Percentiles rank a stretch among this genome's conserved stretches.
Evolutionary conservation across 2,329 filamentous ascomycete genomes (phyloP).

Genomic region (Curvularia hawaiiensis): DNA sequence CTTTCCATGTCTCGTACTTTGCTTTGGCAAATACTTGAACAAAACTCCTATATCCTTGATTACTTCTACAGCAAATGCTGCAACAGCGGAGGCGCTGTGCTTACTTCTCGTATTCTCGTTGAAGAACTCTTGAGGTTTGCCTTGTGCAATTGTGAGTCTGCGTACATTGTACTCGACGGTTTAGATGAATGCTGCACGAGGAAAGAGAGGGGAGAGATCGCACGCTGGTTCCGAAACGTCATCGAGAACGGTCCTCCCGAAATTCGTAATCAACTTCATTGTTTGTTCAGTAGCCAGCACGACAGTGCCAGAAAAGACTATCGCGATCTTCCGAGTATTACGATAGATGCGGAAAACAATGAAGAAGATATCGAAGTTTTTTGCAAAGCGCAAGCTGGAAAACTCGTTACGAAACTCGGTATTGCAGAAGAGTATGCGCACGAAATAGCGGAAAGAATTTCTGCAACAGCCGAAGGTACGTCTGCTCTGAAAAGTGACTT

Average conservation of each 20-base stretch:
- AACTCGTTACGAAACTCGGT: constrained; percentile 5
- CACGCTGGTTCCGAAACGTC: constrained; percentile 35
- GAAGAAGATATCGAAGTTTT: constrained; percentile 36
- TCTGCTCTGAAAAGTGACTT: not conserved
- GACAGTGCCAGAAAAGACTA: constrained; percentile 24
- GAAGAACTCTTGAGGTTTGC: constrained; percentile 41
- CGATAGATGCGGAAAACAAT: constrained; percentile 20
- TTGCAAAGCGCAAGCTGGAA: constrained; percentile 2
- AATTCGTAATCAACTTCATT: constrained; percentile 27
- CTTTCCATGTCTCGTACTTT: constrained; percentile 41
- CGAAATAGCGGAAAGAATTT: constrained; percentile 13
- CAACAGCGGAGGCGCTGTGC: constrained; percentile 30
- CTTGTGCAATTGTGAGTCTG: constrained; percentile 29
- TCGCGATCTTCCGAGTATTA: constrained; percentile 13
- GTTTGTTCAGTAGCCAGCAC: constrained; percentile 22
- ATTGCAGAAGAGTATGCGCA: constrained; percentile 10
- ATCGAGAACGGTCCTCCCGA: constrained; percentile 19
- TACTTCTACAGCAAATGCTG: constrained; percentile 39
- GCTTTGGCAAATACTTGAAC: constrained; percentile 40
- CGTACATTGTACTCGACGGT: constrained; percentile 54
- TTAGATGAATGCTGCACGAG: constrained; percentile 49
- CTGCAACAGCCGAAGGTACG: constrained; percentile 13
- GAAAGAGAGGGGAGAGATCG: constrained; percentile 35
- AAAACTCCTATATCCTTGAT: constrained; percentile 33
- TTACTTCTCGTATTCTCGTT: constrained; percentile 30